A percentile compares a stretch with the other conserved stretches of the same genome.
Evolutionary conservation across 441 rosid species (phyloP).

Genomic region (Syzygium syzygioides): DNA sequence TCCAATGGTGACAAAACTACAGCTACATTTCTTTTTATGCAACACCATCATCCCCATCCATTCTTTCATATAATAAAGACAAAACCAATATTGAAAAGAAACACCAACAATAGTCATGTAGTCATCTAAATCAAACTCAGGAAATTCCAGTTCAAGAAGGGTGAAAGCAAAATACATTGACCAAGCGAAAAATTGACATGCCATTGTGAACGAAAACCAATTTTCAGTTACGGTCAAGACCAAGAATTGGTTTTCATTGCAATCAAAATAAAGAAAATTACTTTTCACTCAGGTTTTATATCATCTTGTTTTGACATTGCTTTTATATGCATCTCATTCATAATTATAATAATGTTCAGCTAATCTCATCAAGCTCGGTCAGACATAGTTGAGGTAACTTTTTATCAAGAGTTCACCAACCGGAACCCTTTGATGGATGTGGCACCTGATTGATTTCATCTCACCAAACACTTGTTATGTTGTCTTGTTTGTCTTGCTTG

Average conservation of each 20-base stretch:
- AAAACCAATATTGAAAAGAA: background rate
- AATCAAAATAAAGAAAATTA: background rate
- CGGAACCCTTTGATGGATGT: background rate
- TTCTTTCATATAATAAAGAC: too few relatives aligned
- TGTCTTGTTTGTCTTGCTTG: background rate
- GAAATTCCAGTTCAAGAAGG: background rate
- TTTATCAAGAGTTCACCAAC: background rate
- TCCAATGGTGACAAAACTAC: too few relatives aligned
- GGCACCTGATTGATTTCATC: background rate
- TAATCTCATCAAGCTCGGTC: background rate
- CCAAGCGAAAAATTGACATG: background rate
- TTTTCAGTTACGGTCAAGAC: background rate
- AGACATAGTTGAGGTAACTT: background rate
- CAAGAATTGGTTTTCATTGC: background rate
- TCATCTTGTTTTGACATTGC: background rate
- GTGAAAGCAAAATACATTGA: background rate
- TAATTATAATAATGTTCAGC: background rate
- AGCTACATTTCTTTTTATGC: background rate
- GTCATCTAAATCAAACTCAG: background rate
- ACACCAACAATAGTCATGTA: background rate
- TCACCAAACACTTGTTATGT: background rate
- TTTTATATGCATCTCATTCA: background rate
- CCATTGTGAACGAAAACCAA: background rate
- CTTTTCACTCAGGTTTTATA: background rate
- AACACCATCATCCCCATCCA: background rate